phyloP scores from a whole-genome alignment of 176 grass and related monocot genomes.

The Puccinellia tenuiflora region DNA sequence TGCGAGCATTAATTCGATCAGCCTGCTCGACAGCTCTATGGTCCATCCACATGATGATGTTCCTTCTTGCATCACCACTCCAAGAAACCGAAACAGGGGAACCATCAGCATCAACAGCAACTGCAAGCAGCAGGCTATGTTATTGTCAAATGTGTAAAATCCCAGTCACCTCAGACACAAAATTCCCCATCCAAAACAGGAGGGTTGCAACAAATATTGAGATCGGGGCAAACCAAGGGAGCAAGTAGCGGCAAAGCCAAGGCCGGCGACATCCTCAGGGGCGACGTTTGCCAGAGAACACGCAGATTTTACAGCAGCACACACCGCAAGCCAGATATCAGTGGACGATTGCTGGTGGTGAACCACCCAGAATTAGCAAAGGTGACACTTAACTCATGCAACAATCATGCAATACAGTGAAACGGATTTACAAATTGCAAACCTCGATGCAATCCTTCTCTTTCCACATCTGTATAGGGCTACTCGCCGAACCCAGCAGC shows the following conservation, averaged over 20 bases:
- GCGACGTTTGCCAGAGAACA: conserved; percentile 48
- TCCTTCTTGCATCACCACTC: conserved; percentile 80
- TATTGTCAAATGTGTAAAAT: conserved; percentile 9
- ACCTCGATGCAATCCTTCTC: conserved; percentile 92
- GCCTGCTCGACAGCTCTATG: conserved; percentile 86
- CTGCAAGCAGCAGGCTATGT: conserved; percentile 34
- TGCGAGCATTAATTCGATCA: conserved; percentile 70
- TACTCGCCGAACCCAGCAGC: conserved; percentile 66
- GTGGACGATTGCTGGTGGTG: conserved; percentile 77
- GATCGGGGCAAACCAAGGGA: conserved; percentile 66
- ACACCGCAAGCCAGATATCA: conserved; percentile 92
- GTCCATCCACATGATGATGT: conserved; percentile 99
- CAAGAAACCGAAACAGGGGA: conserved; percentile 85
- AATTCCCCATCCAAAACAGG: background rate
- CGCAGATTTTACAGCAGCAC: conserved; percentile 67
- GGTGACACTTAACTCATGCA: too few relatives aligned
- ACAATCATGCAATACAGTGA: background rate
- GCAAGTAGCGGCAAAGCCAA: conserved; percentile 91
- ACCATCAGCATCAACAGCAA: conserved; percentile 86
- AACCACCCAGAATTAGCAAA: background rate
- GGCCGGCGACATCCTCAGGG: conserved; percentile 54
- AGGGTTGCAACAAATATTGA: background rate
- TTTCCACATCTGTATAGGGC: conserved; percentile 99
- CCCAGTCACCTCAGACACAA: background rate
- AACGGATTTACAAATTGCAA: background rate